phyloP scores from a whole-genome alignment of 73 alveolate species.

The Halteria grandinella region DNA sequence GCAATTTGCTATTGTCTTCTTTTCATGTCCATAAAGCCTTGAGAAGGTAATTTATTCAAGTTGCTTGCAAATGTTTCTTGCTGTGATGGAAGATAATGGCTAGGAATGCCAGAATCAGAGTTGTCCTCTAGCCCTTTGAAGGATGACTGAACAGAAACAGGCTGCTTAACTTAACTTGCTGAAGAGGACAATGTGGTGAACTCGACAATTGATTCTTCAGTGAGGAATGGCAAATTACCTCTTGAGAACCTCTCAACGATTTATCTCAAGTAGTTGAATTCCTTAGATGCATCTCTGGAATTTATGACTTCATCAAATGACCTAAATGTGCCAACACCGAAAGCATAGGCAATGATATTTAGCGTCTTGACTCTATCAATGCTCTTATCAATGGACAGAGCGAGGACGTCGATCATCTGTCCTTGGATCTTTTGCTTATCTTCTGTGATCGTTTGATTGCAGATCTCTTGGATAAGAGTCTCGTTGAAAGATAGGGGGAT shows the following conservation, averaged over 20 bases:
- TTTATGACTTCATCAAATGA: neutral
- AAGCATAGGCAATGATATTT: neutral
- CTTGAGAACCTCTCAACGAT: conserved; percentile 11
- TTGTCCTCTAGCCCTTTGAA: neutral
- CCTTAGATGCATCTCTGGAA: neutral
- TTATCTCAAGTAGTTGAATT: neutral
- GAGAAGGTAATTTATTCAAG: conserved; percentile 26
- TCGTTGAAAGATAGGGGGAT: conserved; percentile 14
- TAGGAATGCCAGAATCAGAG: neutral
- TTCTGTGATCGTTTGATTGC: conserved; percentile 6
- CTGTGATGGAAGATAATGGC: neutral
- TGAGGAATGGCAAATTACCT: conserved; percentile 17
- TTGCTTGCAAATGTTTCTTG: conserved; percentile 33
- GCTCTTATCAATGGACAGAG: conserved; percentile 11
- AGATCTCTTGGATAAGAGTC: conserved; percentile 4
- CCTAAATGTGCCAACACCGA: neutral
- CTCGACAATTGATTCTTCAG: conserved; percentile 32
- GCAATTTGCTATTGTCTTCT: no score
- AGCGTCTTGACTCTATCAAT: neutral
- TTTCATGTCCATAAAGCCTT: conserved; percentile 25
- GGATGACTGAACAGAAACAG: neutral
- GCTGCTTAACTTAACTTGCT: neutral
- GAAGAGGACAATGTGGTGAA: no score
- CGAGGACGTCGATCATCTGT: conserved; percentile 4
- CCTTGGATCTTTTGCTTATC: conserved; percentile 24